Evolutionary conservation across 2,329 filamentous ascomycete species (phyloP).

Genomic region (Stemphylium beticola): DNA sequence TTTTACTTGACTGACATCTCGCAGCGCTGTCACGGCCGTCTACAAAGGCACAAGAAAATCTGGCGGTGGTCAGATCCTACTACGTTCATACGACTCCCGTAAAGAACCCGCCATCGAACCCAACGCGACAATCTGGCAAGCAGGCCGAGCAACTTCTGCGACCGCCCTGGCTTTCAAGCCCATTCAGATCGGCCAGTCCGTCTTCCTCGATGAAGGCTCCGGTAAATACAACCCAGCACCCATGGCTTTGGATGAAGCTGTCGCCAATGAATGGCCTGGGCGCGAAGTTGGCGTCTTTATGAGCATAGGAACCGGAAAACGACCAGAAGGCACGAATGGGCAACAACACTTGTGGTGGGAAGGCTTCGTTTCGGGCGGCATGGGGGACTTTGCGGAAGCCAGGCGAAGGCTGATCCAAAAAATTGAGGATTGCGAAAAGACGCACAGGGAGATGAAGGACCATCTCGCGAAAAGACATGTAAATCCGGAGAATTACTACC

Average conservation of each 20-base stretch:
- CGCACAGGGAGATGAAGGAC: slow-evolving; percentile 86
- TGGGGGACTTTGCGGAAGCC: slow-evolving; percentile 92
- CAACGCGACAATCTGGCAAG: slow-evolving; percentile 96
- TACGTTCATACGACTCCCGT: slow-evolving; percentile 94
- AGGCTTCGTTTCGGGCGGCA: slow-evolving; percentile 71
- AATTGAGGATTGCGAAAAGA: slow-evolving; percentile 93
- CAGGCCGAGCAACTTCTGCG: slow-evolving; percentile 89
- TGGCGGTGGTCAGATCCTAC: slow-evolving; percentile 68
- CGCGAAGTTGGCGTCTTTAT: slow-evolving; percentile 91
- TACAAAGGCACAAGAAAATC: slow-evolving; percentile 81
- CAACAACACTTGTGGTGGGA: slow-evolving; percentile 86
- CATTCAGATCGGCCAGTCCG: slow-evolving; percentile 88
- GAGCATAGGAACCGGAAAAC: slow-evolving; percentile 91
- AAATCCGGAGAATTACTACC: slow-evolving; percentile 88
- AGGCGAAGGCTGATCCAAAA: slow-evolving; percentile 83
- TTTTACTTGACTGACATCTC: slow-evolving; percentile 19
- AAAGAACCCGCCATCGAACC: slow-evolving; percentile 90
- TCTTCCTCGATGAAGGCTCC: slow-evolving; percentile 90
- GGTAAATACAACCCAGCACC: slow-evolving; percentile 93
- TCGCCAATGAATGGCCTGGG: slow-evolving; percentile 92
- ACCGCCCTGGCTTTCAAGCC: slow-evolving; percentile 95
- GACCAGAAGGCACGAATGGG: slow-evolving; percentile 73
- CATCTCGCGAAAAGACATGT: slow-evolving; percentile 79
- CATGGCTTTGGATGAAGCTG: slow-evolving; percentile 85
- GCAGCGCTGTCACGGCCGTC: slow-evolving; percentile 84